Percentiles rank a stretch among this genome's conserved stretches.
Conservation (phyloP, 140 eudicot genomes). For the Bidens hawaiensis region DNA sequence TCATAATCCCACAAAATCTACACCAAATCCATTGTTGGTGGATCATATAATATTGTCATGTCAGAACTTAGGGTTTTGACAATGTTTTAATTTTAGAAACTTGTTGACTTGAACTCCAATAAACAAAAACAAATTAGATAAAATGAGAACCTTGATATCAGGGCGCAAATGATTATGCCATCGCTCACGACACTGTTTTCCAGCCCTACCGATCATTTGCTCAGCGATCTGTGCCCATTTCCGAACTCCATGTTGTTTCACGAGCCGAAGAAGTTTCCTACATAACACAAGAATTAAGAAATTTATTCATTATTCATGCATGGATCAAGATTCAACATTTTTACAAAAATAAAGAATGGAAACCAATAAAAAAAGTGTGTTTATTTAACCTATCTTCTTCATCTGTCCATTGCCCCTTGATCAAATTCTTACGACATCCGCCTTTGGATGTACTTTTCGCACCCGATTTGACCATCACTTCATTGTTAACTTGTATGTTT, state of each 20-base stretch:
- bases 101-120: neutral
- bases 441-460: slow-evolving; percentile 24
- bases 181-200: slow-evolving; percentile 66
- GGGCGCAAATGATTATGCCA: slow-evolving; percentile 73
- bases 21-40: slow-evolving; percentile 26
- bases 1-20: slow-evolving; percentile 17
- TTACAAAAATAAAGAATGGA: neutral
- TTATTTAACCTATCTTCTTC: slow-evolving; percentile 55
- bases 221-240: slow-evolving; percentile 60
- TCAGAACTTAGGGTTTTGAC: neutral
- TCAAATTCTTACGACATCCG: slow-evolving; percentile 19
- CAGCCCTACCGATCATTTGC: slow-evolving; percentile 51
- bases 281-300: slow-evolving; percentile 13
- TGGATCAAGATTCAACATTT: neutral
- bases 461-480: slow-evolving; percentile 13
- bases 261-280: slow-evolving; percentile 41
- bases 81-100: slow-evolving; percentile 6
- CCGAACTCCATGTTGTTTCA: slow-evolving; percentile 37
- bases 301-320: slow-evolving; percentile 17
- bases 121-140: slow-evolving; percentile 12
- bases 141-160: slow-evolving; percentile 49
- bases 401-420: slow-evolving; percentile 65
- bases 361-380: neutral
- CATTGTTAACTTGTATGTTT: slow-evolving; percentile 13
- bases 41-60: slow-evolving; percentile 17